Conservation (phyloP, 495 filamentous ascomycete genomes). For the Penicillium crystallinum region DNA sequence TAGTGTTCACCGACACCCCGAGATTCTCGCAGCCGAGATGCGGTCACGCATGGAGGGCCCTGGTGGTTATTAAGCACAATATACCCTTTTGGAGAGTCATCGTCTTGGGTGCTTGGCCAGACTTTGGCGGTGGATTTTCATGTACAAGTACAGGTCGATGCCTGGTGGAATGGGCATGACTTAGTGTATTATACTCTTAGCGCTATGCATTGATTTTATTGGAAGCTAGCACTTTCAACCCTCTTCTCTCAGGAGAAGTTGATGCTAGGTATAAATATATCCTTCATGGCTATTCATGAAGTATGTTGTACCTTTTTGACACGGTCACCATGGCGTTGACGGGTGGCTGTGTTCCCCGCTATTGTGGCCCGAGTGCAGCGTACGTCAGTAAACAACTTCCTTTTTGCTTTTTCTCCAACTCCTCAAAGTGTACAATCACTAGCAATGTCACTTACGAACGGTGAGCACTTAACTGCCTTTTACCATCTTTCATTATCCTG, state of each 20-base stretch:
- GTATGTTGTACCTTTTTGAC: not conserved
- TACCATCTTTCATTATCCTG: not conserved
- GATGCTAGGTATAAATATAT: not conserved
- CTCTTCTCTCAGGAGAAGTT: not conserved
- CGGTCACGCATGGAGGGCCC: conserved; percentile 23
- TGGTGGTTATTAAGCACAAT: conserved; percentile 3
- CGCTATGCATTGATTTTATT: conserved; percentile 13
- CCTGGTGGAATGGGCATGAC: conserved; percentile 6
- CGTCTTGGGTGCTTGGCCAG: not conserved
- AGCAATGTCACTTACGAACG: conserved; percentile 45
- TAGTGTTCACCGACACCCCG: conserved; percentile 87
- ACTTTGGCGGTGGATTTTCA: conserved; percentile 4
- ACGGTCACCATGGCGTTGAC: not conserved
- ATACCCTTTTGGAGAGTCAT: not conserved
- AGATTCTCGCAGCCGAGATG: conserved; percentile 56
- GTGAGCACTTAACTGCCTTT: conserved; percentile 13
- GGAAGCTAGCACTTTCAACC: not conserved
- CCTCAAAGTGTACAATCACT: not conserved
- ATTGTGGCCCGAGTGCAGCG: conserved; percentile 21
- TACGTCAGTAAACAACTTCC: conserved; percentile 31
- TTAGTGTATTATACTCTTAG: conserved; percentile 27
- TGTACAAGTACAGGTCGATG: conserved; percentile 15
- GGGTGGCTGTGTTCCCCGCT: conserved; percentile 13
- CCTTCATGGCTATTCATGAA: not conserved
- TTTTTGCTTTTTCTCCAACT: not conserved